These are phyloP conservation scores for Crithidia sp. DNA, from an alignment of 208 protist species.

Conservation along the genomic window DNA sequence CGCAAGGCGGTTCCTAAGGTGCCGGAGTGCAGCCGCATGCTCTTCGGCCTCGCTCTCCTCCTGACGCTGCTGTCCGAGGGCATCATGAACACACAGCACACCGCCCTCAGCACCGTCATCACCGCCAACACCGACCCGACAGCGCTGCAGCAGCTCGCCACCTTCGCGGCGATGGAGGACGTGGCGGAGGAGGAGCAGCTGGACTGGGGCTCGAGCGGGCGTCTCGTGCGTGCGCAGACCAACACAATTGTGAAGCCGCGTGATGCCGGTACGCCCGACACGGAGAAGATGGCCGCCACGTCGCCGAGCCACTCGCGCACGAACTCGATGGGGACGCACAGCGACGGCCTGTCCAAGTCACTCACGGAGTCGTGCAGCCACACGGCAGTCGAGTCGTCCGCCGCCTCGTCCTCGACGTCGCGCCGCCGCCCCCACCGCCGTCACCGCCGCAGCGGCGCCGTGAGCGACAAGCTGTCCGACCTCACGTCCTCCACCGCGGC, in stretches of 20 bases:
- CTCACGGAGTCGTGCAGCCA: constrained; percentile 1
- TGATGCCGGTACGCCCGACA: constrained; percentile 17
- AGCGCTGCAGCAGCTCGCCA: constrained; percentile 69
- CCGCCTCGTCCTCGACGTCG: constrained; percentile 18
- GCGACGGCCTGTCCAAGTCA: constrained; percentile 25
- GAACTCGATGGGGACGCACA: constrained; percentile 6
- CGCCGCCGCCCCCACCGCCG: constrained; percentile 28
- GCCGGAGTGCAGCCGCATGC: constrained; percentile 33
- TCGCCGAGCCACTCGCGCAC: constrained; percentile 11
- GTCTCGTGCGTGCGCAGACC: constrained; percentile 22
- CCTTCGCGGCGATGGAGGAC: constrained; percentile 64
- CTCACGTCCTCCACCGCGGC: background rate
- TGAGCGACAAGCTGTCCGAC: constrained; percentile 3
- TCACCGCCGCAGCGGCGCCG: constrained; percentile 21
- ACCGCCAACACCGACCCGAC: constrained; percentile 45
- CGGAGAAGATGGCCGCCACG: constrained; percentile 2
- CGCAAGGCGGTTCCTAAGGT: constrained; percentile 4
- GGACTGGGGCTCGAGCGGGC: constrained; percentile 56
- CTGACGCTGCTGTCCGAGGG: constrained; percentile 42
- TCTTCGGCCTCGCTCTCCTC: constrained; percentile 45
- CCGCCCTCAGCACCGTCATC: constrained; percentile 59
- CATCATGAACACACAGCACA: constrained; percentile 20
- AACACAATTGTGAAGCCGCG: constrained; percentile 21
- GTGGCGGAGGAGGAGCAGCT: constrained; percentile 75
- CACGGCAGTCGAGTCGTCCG: constrained; percentile 3